Base-by-base conservation (phyloP, 345 rosid genomes). In the Anastatica hierochuntica region DNA sequence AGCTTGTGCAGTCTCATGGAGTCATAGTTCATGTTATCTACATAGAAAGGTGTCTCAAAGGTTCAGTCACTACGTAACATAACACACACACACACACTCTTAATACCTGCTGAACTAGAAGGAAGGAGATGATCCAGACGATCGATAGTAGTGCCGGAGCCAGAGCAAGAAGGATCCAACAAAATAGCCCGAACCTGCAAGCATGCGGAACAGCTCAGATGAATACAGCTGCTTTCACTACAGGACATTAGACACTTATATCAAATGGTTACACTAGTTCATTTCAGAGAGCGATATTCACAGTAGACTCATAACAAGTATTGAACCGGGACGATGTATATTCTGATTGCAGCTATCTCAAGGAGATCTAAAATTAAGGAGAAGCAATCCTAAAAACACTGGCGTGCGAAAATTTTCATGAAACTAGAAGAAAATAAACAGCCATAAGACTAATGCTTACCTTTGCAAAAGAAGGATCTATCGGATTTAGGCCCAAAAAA, bases 111-210 rank as follows among this genome's bases (percentile, higher is more conserved):
- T 23, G 69, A 43, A 68, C 73, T 72, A 60, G 98, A 84, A 14
- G 98, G 98, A 53, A 90, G 92, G 38, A 90, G 77, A 72, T 90
- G 88, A 66, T 90, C 96, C 63, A 90, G 72, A 58, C 98, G 79
- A 58, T 84, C 83, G 23, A 89, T 72, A 14, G 72, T 50, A 30
- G 92, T 90, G 60, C 98, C 96, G 0, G 98, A 87, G 60, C 96
- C 98, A 19, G 96, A 90, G 68, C 98, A 90, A 49, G 96, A 90
- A 43, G 98, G 98, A 68, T 90, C 96, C 63, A 90, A 69, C 58
- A 90, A 85, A 75, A 90, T 87, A 31, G 85, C 92, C 26, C 69
- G 74, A 64, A 87, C 77, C 96, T 87, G 77, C 54, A 16, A 56
- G 23, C 12, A 50, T n/a, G n/a, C n/a, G n/a, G n/a, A n/a, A 14